phyloP scores from a whole-genome alignment of 176 grass and related monocot genomes.

The Oryza longistaminata region DNA sequence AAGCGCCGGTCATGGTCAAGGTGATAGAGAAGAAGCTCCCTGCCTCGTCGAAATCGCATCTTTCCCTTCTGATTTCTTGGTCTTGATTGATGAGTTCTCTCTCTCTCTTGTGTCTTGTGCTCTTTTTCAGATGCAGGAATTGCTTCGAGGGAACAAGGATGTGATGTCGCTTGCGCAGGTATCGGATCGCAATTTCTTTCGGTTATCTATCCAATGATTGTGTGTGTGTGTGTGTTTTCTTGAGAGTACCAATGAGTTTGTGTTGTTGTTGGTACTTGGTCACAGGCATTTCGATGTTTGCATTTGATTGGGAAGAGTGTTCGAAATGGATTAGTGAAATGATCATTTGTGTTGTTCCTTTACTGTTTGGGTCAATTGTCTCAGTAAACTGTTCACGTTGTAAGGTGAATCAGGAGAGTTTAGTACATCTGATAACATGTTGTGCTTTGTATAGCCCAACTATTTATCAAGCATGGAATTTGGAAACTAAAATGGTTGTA shows the following conservation, averaged over 20 bases:
- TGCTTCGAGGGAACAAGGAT: slow-evolving; percentile 60
- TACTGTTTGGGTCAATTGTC: background rate
- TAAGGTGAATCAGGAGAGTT: background rate
- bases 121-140: slow-evolving; percentile 72
- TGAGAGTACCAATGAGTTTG: background rate
- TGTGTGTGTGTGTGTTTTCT: background rate
- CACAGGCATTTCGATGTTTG: background rate
- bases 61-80: slow-evolving; percentile 27
- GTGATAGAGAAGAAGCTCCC: slow-evolving; percentile 31
- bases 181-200: slow-evolving; percentile 12
- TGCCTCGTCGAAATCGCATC: background rate
- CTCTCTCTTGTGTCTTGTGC: background rate
- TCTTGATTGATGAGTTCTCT: background rate
- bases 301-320: background rate
- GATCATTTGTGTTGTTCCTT: background rate
- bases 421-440: background rate
- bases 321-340: background rate
- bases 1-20: slow-evolving; percentile 94
- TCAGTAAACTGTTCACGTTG: background rate
- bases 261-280: background rate
- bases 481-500: background rate
- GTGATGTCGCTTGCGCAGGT: slow-evolving; percentile 94
- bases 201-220: background rate
- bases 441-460: background rate
- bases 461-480: background rate